These are phyloP conservation scores for Cairneyella variabilis DNA, from an alignment of 495 filamentous ascomycete genomes.

Conservation along the genomic window DNA sequence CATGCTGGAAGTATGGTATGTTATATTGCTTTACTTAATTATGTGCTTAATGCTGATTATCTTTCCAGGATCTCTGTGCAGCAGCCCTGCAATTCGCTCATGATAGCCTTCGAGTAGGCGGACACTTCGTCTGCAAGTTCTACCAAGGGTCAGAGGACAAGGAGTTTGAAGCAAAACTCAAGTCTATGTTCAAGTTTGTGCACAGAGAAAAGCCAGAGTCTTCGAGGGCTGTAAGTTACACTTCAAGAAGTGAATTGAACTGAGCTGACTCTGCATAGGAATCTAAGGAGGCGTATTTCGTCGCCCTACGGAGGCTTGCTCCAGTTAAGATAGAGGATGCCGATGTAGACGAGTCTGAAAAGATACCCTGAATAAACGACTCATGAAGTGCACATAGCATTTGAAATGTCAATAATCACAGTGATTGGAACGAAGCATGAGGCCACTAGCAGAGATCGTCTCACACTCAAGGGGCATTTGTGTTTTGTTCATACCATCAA, in stretches of 20 bases:
- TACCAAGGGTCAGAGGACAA: slow-evolving; percentile 89
- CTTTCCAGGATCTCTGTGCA: slow-evolving; percentile 74
- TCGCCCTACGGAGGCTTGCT: slow-evolving; percentile 61
- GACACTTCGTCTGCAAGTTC: slow-evolving; percentile 96
- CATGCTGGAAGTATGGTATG: slow-evolving; percentile 94
- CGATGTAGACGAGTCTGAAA: not conserved
- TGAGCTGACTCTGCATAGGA: slow-evolving; percentile 51
- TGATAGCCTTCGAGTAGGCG: slow-evolving; percentile 75
- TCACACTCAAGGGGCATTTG: too few species aligned
- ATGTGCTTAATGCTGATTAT: not conserved
- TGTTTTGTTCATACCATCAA: slow-evolving; percentile 1
- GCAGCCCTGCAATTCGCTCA: slow-evolving; percentile 79
- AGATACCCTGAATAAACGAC: too few species aligned
- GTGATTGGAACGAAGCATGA: too few species aligned
- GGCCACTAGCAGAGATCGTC: too few species aligned
- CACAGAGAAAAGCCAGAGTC: slow-evolving; percentile 84
- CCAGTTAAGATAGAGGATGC: slow-evolving; percentile 21
- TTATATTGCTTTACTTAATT: not conserved
- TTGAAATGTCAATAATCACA: too few species aligned
- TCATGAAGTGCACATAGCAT: too few species aligned
- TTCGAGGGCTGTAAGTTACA: slow-evolving; percentile 69
- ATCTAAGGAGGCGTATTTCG: slow-evolving; percentile 85
- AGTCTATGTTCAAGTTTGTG: slow-evolving; percentile 71
- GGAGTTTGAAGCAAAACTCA: slow-evolving; percentile 65
- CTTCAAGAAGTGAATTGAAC: not conserved